Percentiles rank a stretch among this genome's conserved stretches.
These are phyloP conservation scores for Yamadazyma paraphyllophila DNA, from an alignment of 805 yeast genomes.

Conservation along the genomic window DNA sequence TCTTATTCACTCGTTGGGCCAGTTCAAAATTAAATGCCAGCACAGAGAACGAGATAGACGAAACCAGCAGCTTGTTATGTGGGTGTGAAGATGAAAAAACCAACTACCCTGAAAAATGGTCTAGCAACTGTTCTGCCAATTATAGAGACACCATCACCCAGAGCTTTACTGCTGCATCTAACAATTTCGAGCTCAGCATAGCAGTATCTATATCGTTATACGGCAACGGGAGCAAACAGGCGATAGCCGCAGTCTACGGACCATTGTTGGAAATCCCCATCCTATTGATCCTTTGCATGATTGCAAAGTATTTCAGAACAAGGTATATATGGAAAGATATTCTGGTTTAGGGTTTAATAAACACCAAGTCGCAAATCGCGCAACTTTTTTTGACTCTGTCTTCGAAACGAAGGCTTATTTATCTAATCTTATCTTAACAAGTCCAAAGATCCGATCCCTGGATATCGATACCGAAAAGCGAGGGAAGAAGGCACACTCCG, in stretches of 20 bases:
- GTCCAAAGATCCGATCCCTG: too few relatives aligned
- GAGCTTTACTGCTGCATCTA: constrained; percentile 56
- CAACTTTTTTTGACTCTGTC: too few relatives aligned
- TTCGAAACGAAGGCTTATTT: too few relatives aligned
- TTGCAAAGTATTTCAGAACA: constrained; percentile 32
- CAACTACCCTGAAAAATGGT: constrained; percentile 17
- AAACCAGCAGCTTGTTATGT: constrained; percentile 22
- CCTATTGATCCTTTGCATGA: constrained; percentile 35
- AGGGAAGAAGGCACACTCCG: too few relatives aligned
- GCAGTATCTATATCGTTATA: constrained; percentile 53
- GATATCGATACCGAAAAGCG: too few relatives aligned
- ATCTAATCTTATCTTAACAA: too few relatives aligned
- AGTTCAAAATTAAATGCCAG: constrained; percentile 8
- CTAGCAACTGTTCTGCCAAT: constrained; percentile 32
- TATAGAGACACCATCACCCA: constrained; percentile 48
- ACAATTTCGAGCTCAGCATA: constrained; percentile 55
- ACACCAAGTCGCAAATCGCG: too few relatives aligned
- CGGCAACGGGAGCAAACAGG: constrained; percentile 51
- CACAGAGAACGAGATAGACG: too few relatives aligned
- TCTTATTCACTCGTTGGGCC: constrained; percentile 27
- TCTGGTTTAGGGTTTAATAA: too few relatives aligned
- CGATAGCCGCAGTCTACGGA: constrained; percentile 60
- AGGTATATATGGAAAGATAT: constrained; percentile 28
- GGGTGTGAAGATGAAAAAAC: constrained; percentile 36
- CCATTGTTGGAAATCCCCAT: constrained; percentile 61